Conservation (phyloP, 179 eudicot species). For the Actinidia arguta region DNA sequence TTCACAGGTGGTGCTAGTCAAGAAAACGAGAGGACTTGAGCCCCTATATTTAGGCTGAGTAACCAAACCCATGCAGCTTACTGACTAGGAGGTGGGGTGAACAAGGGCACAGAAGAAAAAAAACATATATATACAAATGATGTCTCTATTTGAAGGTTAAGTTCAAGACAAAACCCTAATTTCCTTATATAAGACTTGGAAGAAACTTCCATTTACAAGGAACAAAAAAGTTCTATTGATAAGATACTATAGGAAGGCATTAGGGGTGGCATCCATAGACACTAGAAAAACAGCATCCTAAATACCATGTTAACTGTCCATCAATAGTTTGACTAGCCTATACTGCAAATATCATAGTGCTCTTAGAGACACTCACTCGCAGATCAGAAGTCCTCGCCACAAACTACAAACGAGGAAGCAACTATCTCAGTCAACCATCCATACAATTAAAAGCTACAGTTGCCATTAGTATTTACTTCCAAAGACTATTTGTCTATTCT, state of each 20-base stretch:
- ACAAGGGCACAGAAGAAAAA: conserved; percentile 1
- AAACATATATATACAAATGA: too few species aligned
- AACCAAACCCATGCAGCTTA: background rate
- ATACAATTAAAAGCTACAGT: background rate
- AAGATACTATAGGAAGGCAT: background rate
- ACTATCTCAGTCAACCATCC: background rate
- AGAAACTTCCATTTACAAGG: conserved; percentile 2
- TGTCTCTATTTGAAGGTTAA: background rate
- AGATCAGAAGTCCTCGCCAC: background rate
- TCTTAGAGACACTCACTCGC: background rate
- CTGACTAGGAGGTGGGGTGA: background rate
- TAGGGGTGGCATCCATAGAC: background rate
- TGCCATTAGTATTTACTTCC: background rate
- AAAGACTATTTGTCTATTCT: background rate
- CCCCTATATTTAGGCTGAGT: background rate
- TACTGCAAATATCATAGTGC: background rate
- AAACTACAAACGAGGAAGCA: background rate
- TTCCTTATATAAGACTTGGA: background rate
- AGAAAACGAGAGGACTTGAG: conserved; percentile 6
- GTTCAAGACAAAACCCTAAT: background rate
- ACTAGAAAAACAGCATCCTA: background rate
- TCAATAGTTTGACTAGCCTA: background rate
- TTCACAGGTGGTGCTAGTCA: background rate
- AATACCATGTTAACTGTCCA: conserved; percentile 20
- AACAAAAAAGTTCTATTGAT: background rate